phyloP scores from a whole-genome alignment of 352 stramenopile species.

The Phytopythium montanum region DNA sequence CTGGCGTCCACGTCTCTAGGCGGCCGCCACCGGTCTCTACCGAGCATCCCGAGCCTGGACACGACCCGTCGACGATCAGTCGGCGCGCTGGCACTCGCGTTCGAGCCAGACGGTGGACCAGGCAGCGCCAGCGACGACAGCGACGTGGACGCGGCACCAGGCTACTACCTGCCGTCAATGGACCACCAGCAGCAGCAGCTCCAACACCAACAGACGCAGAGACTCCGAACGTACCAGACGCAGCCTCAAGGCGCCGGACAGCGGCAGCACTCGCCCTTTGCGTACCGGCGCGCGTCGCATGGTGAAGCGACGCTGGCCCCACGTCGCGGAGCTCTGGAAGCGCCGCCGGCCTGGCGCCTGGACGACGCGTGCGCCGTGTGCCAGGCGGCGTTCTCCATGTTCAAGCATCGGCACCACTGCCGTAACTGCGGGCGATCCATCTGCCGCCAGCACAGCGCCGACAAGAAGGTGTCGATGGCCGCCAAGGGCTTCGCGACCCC shows the following conservation, averaged over 20 bases:
- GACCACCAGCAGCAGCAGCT: neutral
- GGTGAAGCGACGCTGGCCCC: neutral
- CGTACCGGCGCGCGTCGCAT: conserved; percentile 6
- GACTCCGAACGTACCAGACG: conserved; percentile 4
- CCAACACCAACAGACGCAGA: neutral
- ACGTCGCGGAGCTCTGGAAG: conserved; percentile 31
- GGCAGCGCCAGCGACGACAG: conserved; percentile 8
- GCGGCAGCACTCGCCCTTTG: conserved; percentile 10
- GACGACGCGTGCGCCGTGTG: conserved; percentile 80
- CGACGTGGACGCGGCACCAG: neutral
- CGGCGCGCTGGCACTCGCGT: neutral
- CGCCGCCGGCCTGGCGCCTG: conserved; percentile 67
- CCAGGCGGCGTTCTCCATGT: conserved; percentile 71
- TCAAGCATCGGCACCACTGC: conserved; percentile 85
- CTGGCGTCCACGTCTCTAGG: conserved; percentile 16
- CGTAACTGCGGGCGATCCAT: conserved; percentile 83
- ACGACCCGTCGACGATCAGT: conserved; percentile 4
- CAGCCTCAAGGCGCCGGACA: conserved; percentile 4
- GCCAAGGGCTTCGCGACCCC: conserved; percentile 72
- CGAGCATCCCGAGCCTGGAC: conserved; percentile 50
- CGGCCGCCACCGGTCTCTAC: conserved; percentile 49
- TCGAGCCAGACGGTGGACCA: neutral
- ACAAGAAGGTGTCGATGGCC: conserved; percentile 74
- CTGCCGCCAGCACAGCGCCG: conserved; percentile 76
- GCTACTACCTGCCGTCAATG: neutral